A percentile compares a stretch with the other conserved stretches of the same genome.
Evolutionary conservation across 2,329 filamentous ascomycete genomes (phyloP).

Genomic region (Aspergillus proliferans): DNA sequence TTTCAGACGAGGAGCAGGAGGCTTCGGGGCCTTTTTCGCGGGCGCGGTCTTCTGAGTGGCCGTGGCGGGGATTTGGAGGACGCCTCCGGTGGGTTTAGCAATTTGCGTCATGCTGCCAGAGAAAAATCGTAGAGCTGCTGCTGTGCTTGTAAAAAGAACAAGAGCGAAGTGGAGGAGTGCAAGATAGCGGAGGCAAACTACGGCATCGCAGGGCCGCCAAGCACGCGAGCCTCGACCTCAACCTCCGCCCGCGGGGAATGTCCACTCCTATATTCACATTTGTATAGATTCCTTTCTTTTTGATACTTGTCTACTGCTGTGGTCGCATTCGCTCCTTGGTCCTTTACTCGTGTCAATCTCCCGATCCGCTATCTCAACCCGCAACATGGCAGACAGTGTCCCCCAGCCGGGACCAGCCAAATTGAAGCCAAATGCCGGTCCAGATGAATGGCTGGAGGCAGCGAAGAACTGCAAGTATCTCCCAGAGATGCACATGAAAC

Average conservation of each 20-base stretch:
- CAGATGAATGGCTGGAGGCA: conserved; percentile 94
- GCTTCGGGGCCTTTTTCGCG: conserved; percentile 41
- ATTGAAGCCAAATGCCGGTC: conserved; percentile 72
- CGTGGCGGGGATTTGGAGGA: conserved; percentile 46
- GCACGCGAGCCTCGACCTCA: conserved; percentile 5
- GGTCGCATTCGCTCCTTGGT: background rate
- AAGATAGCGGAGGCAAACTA: conserved; percentile 2
- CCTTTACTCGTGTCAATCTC: background rate
- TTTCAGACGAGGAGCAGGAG: conserved; percentile 64
- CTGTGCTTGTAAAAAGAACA: background rate
- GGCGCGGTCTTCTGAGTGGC: conserved; percentile 42
- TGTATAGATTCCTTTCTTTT: background rate
- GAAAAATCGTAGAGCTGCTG: background rate
- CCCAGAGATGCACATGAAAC: conserved; percentile 95
- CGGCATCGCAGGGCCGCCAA: conserved; percentile 10
- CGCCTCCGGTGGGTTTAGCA: conserved; percentile 43
- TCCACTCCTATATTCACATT: background rate
- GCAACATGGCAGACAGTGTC: conserved; percentile 45
- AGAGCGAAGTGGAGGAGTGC: background rate
- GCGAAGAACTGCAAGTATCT: conserved; percentile 97
- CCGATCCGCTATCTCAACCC: conserved; percentile 3
- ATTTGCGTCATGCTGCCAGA: conserved; percentile 22
- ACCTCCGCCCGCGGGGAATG: background rate
- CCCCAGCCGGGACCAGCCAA: conserved; percentile 89
- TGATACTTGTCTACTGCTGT: background rate